Evolutionary conservation across 345 rosid species (phyloP).

Genomic region (Toxicodendron radicans): DNA sequence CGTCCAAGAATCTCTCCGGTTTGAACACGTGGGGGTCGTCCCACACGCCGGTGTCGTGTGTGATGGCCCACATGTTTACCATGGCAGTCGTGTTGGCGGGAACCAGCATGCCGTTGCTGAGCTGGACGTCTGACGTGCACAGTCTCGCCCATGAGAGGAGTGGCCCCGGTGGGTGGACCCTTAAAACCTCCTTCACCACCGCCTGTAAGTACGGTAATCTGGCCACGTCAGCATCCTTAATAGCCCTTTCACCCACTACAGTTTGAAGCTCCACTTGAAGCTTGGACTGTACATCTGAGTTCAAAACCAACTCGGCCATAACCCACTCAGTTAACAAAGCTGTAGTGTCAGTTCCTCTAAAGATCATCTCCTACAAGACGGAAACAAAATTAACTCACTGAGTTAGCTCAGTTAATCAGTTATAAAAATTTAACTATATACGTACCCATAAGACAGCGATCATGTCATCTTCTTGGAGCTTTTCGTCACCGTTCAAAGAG

Average conservation of each 20-base stretch:
- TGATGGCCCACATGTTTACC: conserved; percentile 99
- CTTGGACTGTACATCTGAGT: conserved; percentile 59
- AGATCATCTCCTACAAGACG: conserved; percentile 72
- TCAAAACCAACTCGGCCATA: conserved; percentile 75
- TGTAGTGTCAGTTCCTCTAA: conserved; percentile 88
- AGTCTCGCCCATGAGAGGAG: conserved; percentile 89
- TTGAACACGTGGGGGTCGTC: conserved; percentile 48
- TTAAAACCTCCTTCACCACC: conserved; percentile 67
- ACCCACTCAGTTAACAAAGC: conserved; percentile 92
- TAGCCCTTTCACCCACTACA: conserved; percentile 7
- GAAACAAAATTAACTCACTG: not conserved
- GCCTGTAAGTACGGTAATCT: conserved; percentile 71
- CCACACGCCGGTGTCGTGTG: conserved; percentile 74
- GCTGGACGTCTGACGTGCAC: conserved; percentile 76
- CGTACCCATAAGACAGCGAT: conserved; percentile 86
- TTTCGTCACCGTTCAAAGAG: conserved; percentile 70
- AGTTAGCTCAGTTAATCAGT: too few species aligned
- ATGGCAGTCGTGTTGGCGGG: conserved; percentile 85
- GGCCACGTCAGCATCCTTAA: conserved; percentile 56
- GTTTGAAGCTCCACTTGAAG: conserved; percentile 42
- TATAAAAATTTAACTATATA: too few species aligned
- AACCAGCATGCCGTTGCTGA: conserved; percentile 72
- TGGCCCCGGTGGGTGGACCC: conserved; percentile 95
- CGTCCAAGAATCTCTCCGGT: conserved; percentile 66
- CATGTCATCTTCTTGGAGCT: conserved; percentile 80